Conservation (phyloP, 257 asterid genomes). For the Solanum bukasovii region DNA sequence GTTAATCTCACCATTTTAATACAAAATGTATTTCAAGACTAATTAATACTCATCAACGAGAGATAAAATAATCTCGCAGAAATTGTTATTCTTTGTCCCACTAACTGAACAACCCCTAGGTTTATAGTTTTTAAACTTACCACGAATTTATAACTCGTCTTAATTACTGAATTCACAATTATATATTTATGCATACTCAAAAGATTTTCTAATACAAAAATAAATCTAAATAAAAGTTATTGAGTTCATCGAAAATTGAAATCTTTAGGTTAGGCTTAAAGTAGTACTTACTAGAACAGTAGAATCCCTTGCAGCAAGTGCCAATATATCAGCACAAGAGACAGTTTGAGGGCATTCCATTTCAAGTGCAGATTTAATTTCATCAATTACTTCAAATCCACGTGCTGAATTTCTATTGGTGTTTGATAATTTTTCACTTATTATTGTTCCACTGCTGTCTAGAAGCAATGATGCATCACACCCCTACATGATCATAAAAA, state of each 20-base stretch:
- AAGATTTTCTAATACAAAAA: too few species aligned
- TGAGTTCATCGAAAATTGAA: neutral
- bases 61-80: neutral
- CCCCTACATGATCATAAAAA: slow-evolving; percentile 33
- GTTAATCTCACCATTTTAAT: neutral
- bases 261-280: neutral
- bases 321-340: slow-evolving; percentile 80
- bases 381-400: slow-evolving; percentile 76
- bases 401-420: slow-evolving; percentile 74
- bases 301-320: slow-evolving; percentile 82
- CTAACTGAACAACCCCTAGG: neutral
- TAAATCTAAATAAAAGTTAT: neutral
- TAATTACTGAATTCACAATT: neutral
- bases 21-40: neutral
- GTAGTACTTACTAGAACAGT: slow-evolving; percentile 44
- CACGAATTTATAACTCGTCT: neutral
- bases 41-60: too few species aligned
- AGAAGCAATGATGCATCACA: slow-evolving; percentile 84
- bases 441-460: slow-evolving; percentile 41
- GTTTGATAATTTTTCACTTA: slow-evolving; percentile 56
- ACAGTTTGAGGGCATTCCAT: slow-evolving; percentile 70
- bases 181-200: too few species aligned
- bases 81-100: neutral
- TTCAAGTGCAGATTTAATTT: slow-evolving; percentile 71
- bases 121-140: neutral